Conservation (phyloP, 129 eudicot species). For the Chrysanthemum seticuspe region DNA sequence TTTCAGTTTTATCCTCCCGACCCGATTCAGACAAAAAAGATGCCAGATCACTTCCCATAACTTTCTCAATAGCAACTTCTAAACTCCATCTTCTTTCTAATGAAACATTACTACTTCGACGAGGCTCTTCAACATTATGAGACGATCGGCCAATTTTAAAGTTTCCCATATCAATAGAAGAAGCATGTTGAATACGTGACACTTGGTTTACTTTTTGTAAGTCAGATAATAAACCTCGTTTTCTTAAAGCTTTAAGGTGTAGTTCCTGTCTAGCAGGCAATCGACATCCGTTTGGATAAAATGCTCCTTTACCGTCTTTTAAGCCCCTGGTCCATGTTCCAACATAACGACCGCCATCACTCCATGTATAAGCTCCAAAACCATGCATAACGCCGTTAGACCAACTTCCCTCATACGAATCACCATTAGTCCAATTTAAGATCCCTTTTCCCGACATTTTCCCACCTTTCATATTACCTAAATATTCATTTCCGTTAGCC, state of each 20-base stretch:
- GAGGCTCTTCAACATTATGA: constrained; percentile 32
- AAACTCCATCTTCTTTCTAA: constrained; percentile 92
- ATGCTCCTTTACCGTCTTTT: constrained; percentile 89
- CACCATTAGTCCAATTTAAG: constrained; percentile 81
- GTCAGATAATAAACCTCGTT: constrained; percentile 72
- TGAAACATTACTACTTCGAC: constrained; percentile 49
- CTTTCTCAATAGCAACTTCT: constrained; percentile 82
- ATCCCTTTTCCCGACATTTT: constrained; percentile 83
- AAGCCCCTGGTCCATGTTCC: constrained; percentile 92
- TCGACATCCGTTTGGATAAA: constrained; percentile 66
- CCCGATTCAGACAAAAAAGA: constrained; percentile 45
- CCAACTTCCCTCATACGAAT: constrained; percentile 83
- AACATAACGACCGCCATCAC: constrained; percentile 71
- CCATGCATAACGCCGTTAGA: constrained; percentile 81
- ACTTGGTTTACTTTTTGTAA: constrained; percentile 66
- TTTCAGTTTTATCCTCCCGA: constrained; percentile 39
- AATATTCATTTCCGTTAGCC: constrained; percentile 69
- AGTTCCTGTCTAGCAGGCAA: constrained; percentile 60
- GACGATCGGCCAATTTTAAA: constrained; percentile 54
- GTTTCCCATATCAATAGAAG: constrained; percentile 83
- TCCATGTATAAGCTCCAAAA: constrained; percentile 87
- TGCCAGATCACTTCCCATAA: constrained; percentile 60
- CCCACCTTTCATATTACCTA: constrained; percentile 81
- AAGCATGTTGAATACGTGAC: constrained; percentile 78
- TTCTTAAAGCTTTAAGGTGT: constrained; percentile 72